Conservation (phyloP, 305 asterid species). For the Euphrasia arctica region DNA sequence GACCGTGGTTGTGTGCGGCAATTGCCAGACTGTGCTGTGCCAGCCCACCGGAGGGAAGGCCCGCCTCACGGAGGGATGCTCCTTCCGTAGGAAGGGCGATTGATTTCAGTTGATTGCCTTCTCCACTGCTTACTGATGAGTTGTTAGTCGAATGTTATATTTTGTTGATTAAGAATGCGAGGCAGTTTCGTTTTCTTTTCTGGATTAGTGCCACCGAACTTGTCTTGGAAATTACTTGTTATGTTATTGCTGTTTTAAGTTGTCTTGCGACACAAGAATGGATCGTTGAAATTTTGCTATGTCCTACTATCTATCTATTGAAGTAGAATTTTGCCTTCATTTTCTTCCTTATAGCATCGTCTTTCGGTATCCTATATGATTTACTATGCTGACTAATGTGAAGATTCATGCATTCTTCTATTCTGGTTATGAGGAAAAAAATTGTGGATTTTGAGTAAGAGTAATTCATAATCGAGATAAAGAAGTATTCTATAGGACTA, state of each 20-base stretch:
- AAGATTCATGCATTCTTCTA: no score
- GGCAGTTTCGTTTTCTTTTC: not conserved
- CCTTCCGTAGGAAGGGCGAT: not conserved
- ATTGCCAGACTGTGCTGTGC: slow-evolving; percentile 3
- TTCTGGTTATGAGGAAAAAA: no score
- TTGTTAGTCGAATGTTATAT: not conserved
- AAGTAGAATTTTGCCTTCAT: not conserved
- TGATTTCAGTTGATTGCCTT: not conserved
- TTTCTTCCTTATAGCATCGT: not conserved
- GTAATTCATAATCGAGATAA: no score
- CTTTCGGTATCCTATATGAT: no score
- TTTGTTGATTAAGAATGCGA: not conserved
- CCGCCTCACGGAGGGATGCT: not conserved
- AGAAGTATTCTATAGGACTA: no score
- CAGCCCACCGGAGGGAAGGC: not conserved
- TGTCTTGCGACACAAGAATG: not conserved
- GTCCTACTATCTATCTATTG: no score
- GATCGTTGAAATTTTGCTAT: not conserved
- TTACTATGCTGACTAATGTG: no score
- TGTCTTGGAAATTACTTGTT: no score
- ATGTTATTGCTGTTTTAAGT: not conserved
- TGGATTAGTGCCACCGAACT: no score
- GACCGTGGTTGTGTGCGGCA: not conserved
- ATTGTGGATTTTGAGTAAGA: no score
- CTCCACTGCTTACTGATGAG: not conserved